Evolutionary conservation across 225 moss, liverwort and hornwort species (phyloP).

Genomic region (Asterella californica): DNA sequence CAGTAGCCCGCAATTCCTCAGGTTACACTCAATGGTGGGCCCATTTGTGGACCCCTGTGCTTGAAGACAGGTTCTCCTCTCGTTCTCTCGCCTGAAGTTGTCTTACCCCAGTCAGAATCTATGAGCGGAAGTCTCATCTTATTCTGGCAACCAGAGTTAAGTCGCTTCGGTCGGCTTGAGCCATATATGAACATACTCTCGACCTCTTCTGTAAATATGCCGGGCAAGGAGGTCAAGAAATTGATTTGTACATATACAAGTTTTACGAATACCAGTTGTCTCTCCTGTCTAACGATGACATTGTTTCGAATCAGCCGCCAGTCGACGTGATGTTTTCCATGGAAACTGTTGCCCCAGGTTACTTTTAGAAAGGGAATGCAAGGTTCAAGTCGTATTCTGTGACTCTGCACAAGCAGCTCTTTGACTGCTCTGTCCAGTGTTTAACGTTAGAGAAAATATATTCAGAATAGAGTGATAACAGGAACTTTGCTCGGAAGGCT

Average conservation of each 20-base stretch:
- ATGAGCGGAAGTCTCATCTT: constrained; percentile 1
- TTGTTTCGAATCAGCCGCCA: background rate
- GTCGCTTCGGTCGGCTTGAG: background rate
- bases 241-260: constrained; percentile 15
- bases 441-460: background rate
- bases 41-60: constrained; percentile 28
- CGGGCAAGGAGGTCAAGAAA: background rate
- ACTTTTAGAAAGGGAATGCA: background rate
- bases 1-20: constrained; percentile 16
- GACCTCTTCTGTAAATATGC: constrained; percentile 1
- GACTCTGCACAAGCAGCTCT: background rate
- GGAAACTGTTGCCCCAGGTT: background rate
- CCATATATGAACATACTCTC: background rate
- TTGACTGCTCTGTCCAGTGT: background rate
- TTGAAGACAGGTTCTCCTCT: constrained; percentile 25
- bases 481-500: background rate
- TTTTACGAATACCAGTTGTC: constrained; percentile 4
- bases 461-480: background rate
- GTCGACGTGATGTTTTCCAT: background rate
- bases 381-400: background rate
- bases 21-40: constrained; percentile 30
- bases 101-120: background rate
- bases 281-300: background rate
- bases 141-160: constrained; percentile 3
- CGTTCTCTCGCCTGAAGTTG: background rate